Evolutionary conservation across 345 rosid genomes (phyloP), one percentile per base, ranked within the genome.

Genomic region (Salix viminalis): DNA sequence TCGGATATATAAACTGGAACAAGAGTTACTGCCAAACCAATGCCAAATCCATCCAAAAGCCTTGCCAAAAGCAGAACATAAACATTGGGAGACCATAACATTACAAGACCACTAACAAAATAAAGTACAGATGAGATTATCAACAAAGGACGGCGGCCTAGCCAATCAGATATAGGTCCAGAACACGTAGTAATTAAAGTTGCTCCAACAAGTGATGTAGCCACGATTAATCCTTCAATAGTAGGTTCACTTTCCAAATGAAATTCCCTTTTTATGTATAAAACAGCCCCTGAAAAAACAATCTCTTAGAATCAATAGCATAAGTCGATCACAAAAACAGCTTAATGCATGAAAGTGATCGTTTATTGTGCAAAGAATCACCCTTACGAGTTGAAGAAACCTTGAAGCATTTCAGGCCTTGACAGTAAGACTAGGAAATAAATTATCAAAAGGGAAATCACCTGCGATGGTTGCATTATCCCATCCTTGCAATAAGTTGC

Each of bases 401-500:
- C 69, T 15, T 11, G 46, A 67, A 58, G 68, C 67, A 75, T 32
- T 61, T 23, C 28, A 60, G 8, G 46, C 23, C 2, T 36, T 34
- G 58, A 65, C 26, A 50, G 77, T 34, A 28, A 2, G 56, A 71
- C 41, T 18, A 68, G 37, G 30, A 75, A 50, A 19, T 23, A 16
- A 58, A 75, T 30, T 15, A 78, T 26, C 36, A 30, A 69, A 9
- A 30, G 13, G 80, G 60, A 18, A 60, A 66, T 81, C 81, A 94
- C 99, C 99, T 54, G 99, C 99, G 80, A 96, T 96, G 67, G 95
- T 89, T 65, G 99, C 99, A 87, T 86, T 94, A 84, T 96, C 99
- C 99, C 98, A 96, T 87, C 99, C 99, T 90, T 96, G 99, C 86
- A 96, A 84, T 34, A 96, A 83, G 85, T 94, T 96, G 58, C 99